Evolutionary conservation across 192 early-diverging fungal genomes (phyloP), one percentile per base, ranked within the genome.

Genomic region (Haplosporangium gracile): DNA sequence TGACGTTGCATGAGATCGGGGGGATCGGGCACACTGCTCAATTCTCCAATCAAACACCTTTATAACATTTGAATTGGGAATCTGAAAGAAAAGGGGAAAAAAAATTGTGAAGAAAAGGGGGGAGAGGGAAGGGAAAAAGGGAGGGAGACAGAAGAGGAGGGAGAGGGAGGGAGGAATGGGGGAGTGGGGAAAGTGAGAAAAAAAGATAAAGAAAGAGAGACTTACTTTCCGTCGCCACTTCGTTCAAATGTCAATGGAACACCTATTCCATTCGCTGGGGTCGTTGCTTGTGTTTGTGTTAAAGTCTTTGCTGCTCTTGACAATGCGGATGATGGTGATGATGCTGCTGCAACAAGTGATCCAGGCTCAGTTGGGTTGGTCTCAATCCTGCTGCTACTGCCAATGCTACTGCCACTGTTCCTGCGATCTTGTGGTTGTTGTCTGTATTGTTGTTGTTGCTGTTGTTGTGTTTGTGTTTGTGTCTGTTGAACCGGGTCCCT

Each of bases 171-270:
- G 68, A 63, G 55, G 70, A 13, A 51, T 29, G 24, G 36, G 36
- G 36, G 36, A 36, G 36, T 36, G 36, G 2, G 70, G 73, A 10
- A 65, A 63, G 55, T 20, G 51, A 38, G n/a, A 57, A 36, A 42
- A 8, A 63, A 26, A 22, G 38, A 29, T 18, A 42, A 34, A 76
- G 34, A 43, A 72, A 74, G 69, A 40, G 34, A 45, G 76, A 82
- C 81, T 82, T 82, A 82, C 81, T 82, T 77, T 77, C 81, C 81
- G 29, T 77, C 81, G 4, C 55, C 81, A 77, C 72, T 82, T 34
- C 75, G 74, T n/a, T 82, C 75, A 68, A 82, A 82, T 22, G 70
- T 70, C 38, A 57, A 75, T 13, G 43, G 53, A 22, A 24, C 8
- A 39, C 43, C 73, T 39, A 42, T 63, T 53, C 42, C 47, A 29